Evolutionary conservation across 371 early-diverging fungal species (phyloP).

Genomic region (Saksenaea oblongispora): DNA sequence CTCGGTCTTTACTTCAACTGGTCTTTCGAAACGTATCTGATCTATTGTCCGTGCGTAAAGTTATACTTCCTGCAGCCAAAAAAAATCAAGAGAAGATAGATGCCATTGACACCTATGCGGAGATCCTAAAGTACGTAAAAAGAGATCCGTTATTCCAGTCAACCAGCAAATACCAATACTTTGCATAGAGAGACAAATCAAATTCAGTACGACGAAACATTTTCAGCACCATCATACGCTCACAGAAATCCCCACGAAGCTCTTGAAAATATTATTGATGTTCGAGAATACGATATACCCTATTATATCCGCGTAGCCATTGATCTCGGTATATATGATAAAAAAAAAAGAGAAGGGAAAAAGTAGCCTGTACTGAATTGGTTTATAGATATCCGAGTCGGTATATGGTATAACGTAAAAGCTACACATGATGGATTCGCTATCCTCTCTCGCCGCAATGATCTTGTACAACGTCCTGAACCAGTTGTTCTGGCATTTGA

Average conservation of each 20-base stretch:
- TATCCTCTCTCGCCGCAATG: constrained; percentile 66
- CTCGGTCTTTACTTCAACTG: constrained; percentile 76
- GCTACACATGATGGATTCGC: constrained; percentile 60
- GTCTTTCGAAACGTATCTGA: constrained; percentile 83
- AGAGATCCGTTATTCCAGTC: neutral
- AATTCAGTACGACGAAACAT: constrained; percentile 25
- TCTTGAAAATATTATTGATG: constrained; percentile 74
- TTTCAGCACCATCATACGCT: constrained; percentile 27
- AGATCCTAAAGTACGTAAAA: constrained; percentile 45
- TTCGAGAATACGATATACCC: constrained; percentile 94
- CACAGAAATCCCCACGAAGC: constrained; percentile 41
- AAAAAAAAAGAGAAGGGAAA: neutral
- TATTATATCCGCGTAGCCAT: constrained; percentile 94
- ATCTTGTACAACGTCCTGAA: constrained; percentile 95
- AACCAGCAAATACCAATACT: neutral
- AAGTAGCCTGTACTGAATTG: neutral
- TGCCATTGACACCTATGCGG: constrained; percentile 61
- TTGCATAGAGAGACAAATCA: constrained; percentile 32
- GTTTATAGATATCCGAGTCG: constrained; percentile 85
- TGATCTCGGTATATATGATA: constrained; percentile 67
- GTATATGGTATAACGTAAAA: constrained; percentile 91
- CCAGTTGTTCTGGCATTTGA: constrained; percentile 98
- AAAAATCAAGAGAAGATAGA: constrained; percentile 71
- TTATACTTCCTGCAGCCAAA: constrained; percentile 67
- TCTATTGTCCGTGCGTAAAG: constrained; percentile 74